Base-by-base conservation (phyloP, 768 basidiomycete species). In the Xerocomellus dryophilus region DNA sequence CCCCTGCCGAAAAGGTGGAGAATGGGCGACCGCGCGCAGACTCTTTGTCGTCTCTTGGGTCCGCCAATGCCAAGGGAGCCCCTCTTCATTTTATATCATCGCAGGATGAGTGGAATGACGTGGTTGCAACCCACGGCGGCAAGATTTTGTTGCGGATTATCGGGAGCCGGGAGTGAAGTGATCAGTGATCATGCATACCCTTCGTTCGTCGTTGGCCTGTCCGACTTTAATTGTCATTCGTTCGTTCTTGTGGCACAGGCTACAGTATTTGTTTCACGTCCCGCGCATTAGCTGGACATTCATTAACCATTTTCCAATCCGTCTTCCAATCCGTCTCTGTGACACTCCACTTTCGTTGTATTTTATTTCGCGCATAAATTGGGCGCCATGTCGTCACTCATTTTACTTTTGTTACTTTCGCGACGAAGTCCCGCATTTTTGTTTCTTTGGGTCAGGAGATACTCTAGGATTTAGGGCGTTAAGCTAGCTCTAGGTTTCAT, bases 71-170 rank as follows among this genome's bases (percentile, higher is more conserved):
- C 44, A 61, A 59, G 50, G 43, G 58, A 5, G 36, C 66, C 11
- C 47, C 70, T 39, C 66, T 81, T 63, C 72, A 77, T 50, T 76
- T 78, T 56, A 73, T 88, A 41, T 68, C 74, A 9, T 77, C 76
- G 12, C 79, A 85, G 55, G 72, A 70, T n/a, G 81, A 86, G 43
- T 89, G 88, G 88, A 74, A 78, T 53, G 69, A 74, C 10, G 74
- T 80, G 7, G 68, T 77, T 29, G 63, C 75, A 10, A 66, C 71
- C 27, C 69, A 76, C 51, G 71, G 76, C 4, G 68, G 67, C 52
- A 89, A 86, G 66, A 72, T 89, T 18, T 72, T 79, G 0, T 73
- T 90, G 21, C 79, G 81, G 44, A 73, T 89, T 51, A 71, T 71
- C 8, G 69, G 69, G 45, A 71, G 69, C 41, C 59, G 59, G 10